A percentile compares a stretch with the other conserved stretches of the same genome.
Conservation (phyloP, 768 basidiomycete genomes). For the Rhizopogon roseolus region DNA sequence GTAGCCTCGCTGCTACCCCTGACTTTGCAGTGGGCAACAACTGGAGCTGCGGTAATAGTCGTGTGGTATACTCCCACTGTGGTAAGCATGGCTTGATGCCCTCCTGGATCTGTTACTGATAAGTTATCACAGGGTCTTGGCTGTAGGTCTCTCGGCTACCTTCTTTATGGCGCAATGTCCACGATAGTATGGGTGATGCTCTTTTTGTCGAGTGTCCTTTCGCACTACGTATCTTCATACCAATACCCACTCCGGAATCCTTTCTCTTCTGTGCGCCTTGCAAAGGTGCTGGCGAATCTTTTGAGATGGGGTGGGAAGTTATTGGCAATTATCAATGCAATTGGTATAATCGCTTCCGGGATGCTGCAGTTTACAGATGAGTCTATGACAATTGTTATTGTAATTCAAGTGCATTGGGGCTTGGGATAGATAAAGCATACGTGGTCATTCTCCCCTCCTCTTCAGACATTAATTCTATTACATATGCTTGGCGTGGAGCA, state of each 20-base stretch:
- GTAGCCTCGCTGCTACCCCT: conserved; percentile 20
- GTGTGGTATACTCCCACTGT: conserved; percentile 22
- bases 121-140: conserved; percentile 20
- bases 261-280: background rate
- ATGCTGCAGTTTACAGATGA: conserved; percentile 19
- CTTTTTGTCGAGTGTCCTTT: conserved; percentile 22
- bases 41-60: conserved; percentile 19
- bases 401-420: conserved; percentile 15
- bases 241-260: background rate
- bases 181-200: conserved; percentile 27
- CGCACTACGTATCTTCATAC: conserved; percentile 13
- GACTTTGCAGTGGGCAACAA: conserved; percentile 21
- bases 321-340: conserved; percentile 16
- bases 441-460: background rate
- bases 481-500: too few species aligned
- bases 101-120: background rate
- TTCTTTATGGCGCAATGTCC: conserved; percentile 24
- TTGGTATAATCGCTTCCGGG: conserved; percentile 14
- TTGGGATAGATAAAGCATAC: too few species aligned
- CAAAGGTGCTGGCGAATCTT: conserved; percentile 1
- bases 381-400: conserved; percentile 22
- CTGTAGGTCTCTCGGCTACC: conserved; percentile 28
- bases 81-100: conserved; percentile 1
- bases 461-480: too few species aligned
- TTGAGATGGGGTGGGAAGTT: conserved; percentile 14